Conservation (phyloP, 768 basidiomycete species). For the Leccinellum albellum region DNA sequence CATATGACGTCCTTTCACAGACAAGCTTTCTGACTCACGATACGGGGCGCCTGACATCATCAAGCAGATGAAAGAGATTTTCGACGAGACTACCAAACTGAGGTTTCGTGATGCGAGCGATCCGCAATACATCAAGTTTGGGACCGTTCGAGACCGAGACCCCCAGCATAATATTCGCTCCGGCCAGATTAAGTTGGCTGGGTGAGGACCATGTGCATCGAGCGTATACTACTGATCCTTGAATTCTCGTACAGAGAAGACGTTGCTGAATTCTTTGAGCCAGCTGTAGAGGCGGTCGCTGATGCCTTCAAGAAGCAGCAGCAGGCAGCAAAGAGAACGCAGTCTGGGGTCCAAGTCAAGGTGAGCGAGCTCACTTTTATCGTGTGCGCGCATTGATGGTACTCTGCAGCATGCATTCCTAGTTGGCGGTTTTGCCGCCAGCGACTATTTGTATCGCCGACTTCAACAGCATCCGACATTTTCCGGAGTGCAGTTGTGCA, state of each 20-base stretch:
- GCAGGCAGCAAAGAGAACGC: conserved; percentile 10
- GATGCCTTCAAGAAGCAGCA: conserved; percentile 33
- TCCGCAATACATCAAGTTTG: conserved; percentile 39
- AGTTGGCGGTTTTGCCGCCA: conserved; percentile 51
- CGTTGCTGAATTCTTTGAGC: conserved; percentile 40
- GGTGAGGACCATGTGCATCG: conserved; percentile 23
- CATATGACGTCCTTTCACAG: conserved; percentile 11
- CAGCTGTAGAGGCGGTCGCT: conserved; percentile 35
- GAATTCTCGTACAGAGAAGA: conserved; percentile 23
- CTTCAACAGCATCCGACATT: conserved; percentile 37
- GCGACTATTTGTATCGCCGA: conserved; percentile 41
- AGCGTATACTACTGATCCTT: background rate
- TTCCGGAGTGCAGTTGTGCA: conserved; percentile 37
- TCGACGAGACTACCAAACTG: conserved; percentile 36
- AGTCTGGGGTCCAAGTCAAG: conserved; percentile 25
- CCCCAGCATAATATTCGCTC: conserved; percentile 29
- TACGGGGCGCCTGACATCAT: conserved; percentile 30
- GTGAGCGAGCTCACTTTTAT: background rate
- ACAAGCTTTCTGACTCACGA: conserved; percentile 26
- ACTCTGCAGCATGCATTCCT: conserved; percentile 32
- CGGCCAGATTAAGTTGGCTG: conserved; percentile 36
- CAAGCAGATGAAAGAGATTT: conserved; percentile 29
- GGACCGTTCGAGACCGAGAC: conserved; percentile 35
- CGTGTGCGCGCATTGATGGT: background rate
- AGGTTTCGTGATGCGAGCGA: conserved; percentile 36